phyloP scores from a whole-genome alignment of 495 filamentous ascomycete genomes.

The Hypoxylon subgilvum region DNA sequence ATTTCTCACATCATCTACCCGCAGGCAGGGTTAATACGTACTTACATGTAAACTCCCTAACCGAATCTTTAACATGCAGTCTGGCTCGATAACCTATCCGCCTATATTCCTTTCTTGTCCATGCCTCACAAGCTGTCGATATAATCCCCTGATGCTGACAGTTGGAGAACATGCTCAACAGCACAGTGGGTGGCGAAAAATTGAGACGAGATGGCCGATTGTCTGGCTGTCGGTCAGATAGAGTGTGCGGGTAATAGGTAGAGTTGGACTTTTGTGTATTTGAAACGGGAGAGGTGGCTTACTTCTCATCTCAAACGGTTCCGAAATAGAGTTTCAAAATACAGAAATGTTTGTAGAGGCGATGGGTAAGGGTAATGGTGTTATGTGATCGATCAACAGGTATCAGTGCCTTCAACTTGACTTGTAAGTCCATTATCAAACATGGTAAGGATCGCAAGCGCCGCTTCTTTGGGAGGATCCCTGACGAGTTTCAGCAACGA shows the following conservation, averaged over 20 bases:
- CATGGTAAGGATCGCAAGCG: constrained; percentile 36
- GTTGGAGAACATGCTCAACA: constrained; percentile 46
- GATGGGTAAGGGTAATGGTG: constrained; percentile 31
- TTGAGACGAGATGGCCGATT: constrained; percentile 39
- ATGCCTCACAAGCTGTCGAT: no score
- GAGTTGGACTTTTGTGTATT: not conserved
- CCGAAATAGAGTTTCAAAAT: constrained; percentile 35
- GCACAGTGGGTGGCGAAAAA: constrained; percentile 42
- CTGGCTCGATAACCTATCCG: no score
- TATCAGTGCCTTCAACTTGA: constrained; percentile 29
- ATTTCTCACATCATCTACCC: no score
- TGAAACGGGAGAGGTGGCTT: constrained; percentile 2
- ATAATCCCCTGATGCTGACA: constrained; percentile 41
- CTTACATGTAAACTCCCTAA: no score
- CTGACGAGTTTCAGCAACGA: constrained; percentile 6
- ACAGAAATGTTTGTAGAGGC: constrained; percentile 28
- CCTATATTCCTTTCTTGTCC: no score
- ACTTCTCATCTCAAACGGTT: constrained; percentile 21
- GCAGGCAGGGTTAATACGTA: no score
- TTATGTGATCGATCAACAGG: constrained; percentile 36
- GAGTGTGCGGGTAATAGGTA: constrained; percentile 26
- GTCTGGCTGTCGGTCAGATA: constrained; percentile 33
- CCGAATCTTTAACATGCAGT: no score
- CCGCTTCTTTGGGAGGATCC: constrained; percentile 16
- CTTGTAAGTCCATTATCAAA: constrained; percentile 30